Conservation (phyloP, 257 asterid species). For the Ophiorrhiza pumila region DNA sequence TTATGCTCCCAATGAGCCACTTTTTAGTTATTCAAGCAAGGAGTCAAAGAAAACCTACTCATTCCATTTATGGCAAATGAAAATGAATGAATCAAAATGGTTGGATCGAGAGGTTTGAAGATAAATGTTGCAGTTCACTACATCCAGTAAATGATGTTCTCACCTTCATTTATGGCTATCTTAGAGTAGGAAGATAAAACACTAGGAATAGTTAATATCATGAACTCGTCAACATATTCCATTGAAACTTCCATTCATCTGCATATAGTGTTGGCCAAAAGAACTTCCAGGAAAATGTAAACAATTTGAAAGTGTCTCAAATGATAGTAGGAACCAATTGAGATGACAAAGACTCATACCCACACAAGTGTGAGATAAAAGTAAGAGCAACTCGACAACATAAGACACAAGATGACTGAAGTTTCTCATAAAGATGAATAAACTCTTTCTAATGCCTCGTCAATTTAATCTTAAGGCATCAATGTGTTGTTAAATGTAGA, state of each 20-base stretch:
- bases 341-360: constrained; percentile 2
- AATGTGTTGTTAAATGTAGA: not conserved
- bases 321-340: not conserved
- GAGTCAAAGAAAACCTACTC: not conserved
- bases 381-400: not conserved
- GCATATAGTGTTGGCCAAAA: not conserved
- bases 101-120: not conserved
- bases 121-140: not conserved
- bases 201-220: not conserved
- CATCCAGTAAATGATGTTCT: not conserved
- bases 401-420: not conserved
- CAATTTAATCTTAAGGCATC: not conserved
- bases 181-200: not conserved
- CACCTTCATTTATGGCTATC: not conserved
- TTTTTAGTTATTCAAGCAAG: not conserved
- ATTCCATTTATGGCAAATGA: not conserved
- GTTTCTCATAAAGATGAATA: constrained; percentile 1
- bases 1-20: not conserved
- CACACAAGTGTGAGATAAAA: not conserved
- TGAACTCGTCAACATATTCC: not conserved
- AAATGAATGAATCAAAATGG: not conserved
- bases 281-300: not conserved
- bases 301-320: not conserved
- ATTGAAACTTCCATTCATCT: not conserved
- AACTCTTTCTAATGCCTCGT: no score